A percentile compares a stretch with the other conserved stretches of the same genome.
These are phyloP conservation scores for Xylariaceae sp. DNA, from an alignment of 2,329 filamentous ascomycete species.

Conservation along the genomic window DNA sequence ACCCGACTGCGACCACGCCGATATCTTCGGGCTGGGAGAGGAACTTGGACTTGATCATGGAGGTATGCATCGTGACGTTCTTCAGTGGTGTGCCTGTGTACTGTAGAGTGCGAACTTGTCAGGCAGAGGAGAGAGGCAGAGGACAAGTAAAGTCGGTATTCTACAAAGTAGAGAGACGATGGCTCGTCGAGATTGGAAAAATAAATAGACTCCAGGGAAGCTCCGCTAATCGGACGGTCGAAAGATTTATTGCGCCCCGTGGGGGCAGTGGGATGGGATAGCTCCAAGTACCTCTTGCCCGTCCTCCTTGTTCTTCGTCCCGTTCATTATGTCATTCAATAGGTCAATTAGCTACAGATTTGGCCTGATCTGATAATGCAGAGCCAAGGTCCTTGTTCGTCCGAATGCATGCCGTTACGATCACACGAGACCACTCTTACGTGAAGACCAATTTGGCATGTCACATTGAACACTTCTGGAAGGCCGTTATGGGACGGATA, in stretches of 20 bases:
- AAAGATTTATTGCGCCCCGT: background rate
- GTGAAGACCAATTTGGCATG: no score
- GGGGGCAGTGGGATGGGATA: background rate
- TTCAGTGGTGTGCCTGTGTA: background rate
- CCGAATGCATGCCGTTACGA: background rate
- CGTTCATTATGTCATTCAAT: background rate
- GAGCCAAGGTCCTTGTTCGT: background rate
- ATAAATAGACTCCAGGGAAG: background rate
- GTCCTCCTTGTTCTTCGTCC: background rate
- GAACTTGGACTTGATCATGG: conserved; percentile 64
- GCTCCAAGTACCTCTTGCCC: background rate
- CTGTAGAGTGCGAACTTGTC: background rate
- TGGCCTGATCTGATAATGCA: background rate
- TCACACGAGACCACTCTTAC: no score
- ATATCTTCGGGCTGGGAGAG: conserved; percentile 75
- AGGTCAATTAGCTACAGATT: background rate
- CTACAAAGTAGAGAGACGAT: background rate
- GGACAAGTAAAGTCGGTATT: background rate
- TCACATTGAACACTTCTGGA: no score
- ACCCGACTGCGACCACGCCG: conserved; percentile 90
- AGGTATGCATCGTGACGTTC: conserved; percentile 45
- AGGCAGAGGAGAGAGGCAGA: background rate
- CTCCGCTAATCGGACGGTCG: background rate
- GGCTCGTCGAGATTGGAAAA: background rate
- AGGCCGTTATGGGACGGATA: no score